These are phyloP conservation scores for Pouteria campechiana DNA, from an alignment of 179 eudicot species.

Conservation along the genomic window DNA sequence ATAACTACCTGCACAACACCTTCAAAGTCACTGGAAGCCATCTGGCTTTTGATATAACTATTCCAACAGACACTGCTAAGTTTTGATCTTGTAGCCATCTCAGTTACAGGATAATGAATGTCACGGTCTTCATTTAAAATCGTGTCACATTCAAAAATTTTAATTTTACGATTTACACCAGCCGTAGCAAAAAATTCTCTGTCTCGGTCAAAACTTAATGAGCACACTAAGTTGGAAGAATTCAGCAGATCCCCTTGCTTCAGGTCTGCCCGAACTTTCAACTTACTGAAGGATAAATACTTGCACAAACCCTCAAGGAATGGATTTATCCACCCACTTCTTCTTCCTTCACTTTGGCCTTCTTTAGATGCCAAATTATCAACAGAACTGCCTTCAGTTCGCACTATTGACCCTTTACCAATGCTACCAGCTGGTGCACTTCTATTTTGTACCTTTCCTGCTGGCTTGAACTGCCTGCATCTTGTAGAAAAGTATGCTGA, in stretches of 20 bases:
- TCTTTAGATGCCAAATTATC: conserved; percentile 40
- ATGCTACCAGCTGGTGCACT: conserved; percentile 45
- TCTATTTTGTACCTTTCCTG: conserved; percentile 29
- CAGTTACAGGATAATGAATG: conserved; percentile 90
- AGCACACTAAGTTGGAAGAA: conserved; percentile 86
- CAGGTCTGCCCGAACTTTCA: conserved; percentile 75
- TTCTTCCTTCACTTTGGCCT: conserved; percentile 19
- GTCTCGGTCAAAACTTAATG: conserved; percentile 85
- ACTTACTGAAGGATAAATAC: conserved; percentile 55
- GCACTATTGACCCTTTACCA: conserved; percentile 58
- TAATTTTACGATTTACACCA: conserved; percentile 94
- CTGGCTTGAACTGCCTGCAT: conserved; percentile 36
- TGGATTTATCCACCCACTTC: conserved; percentile 73
- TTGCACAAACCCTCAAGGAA: conserved; percentile 88
- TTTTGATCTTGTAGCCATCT: conserved; percentile 76
- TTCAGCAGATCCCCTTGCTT: conserved; percentile 91
- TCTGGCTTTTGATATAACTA: conserved; percentile 90
- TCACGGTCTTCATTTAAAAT: conserved; percentile 66
- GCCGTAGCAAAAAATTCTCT: conserved; percentile 94
- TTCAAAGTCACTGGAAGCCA: conserved; percentile 93
- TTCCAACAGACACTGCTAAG: conserved; percentile 97
- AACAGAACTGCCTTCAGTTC: conserved; percentile 55
- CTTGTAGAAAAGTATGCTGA: conserved; percentile 75
- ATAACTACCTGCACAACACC: conserved; percentile 93
- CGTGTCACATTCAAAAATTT: conserved; percentile 74